A percentile compares a stretch with the other conserved stretches of the same genome.
These are phyloP conservation scores for Cryphonectria naterciae DNA, from an alignment of 2,329 filamentous ascomycete species.

Conservation along the genomic window DNA sequence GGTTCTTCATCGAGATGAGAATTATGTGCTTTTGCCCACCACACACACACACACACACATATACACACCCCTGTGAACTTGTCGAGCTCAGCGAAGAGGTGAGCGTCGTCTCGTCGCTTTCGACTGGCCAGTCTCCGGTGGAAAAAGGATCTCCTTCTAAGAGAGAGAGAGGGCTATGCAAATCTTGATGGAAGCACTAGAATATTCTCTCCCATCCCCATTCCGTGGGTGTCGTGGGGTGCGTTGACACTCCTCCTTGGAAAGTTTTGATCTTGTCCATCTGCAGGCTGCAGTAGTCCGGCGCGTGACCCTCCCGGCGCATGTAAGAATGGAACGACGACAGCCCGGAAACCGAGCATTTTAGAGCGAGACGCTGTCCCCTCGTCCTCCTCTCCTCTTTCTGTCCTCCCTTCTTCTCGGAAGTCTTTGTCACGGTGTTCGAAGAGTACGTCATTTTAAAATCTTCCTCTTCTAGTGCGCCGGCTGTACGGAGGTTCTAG, in stretches of 20 bases:
- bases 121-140: not conserved
- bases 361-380: not conserved
- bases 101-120: not conserved
- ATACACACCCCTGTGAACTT: not conserved
- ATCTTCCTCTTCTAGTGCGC: not conserved
- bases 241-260: not conserved
- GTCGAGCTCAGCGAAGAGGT: not conserved
- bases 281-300: not conserved
- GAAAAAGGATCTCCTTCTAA: not conserved
- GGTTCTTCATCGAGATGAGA: not conserved
- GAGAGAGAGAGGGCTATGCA: not conserved
- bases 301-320: not conserved
- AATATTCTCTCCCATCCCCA: not conserved
- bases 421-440: not conserved
- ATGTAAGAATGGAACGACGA: conserved; percentile 8
- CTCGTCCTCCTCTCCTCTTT: too few relatives aligned
- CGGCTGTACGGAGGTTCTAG: not conserved
- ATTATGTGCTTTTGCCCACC: not conserved
- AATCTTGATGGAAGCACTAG: not conserved
- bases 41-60: not conserved
- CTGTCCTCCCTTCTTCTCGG: not conserved
- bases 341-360: not conserved
- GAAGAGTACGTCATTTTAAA: not conserved
- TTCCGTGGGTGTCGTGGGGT: not conserved
- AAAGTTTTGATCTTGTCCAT: not conserved